Conservation (phyloP, 1,139 yeast species). For the Meyerozyma smithsonii region DNA sequence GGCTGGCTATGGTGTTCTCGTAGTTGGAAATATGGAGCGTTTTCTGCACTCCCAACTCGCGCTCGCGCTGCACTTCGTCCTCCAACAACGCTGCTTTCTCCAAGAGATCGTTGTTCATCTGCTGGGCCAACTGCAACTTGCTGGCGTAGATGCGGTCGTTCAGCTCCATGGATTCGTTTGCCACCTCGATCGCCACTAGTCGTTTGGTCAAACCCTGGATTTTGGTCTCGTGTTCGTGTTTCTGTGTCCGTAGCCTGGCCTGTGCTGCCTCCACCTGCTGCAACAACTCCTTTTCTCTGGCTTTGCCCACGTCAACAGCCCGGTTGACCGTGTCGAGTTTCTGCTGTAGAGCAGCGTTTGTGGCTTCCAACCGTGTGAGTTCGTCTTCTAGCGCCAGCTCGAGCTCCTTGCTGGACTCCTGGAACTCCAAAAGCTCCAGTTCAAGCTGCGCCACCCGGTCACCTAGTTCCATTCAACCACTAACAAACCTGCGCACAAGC, state of each 20-base stretch:
- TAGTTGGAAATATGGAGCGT: slow-evolving; percentile 13
- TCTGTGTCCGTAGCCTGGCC: slow-evolving; percentile 13
- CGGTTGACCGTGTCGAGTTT: slow-evolving; percentile 5
- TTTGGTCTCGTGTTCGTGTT: slow-evolving; percentile 16
- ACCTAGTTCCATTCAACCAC: not conserved
- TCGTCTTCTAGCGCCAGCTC: slow-evolving; percentile 16
- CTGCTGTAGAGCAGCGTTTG: slow-evolving; percentile 7
- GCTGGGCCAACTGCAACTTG: slow-evolving; percentile 11
- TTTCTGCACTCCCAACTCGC: slow-evolving; percentile 10
- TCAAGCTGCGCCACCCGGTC: slow-evolving; percentile 12
- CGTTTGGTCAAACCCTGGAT: slow-evolving; percentile 23
- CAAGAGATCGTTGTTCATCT: slow-evolving; percentile 14
- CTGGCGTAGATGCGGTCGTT: slow-evolving; percentile 12
- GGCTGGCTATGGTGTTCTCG: slow-evolving; percentile 26
- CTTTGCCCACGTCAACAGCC: slow-evolving; percentile 7
- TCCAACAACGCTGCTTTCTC: slow-evolving; percentile 14
- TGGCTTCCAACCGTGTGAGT: slow-evolving; percentile 5
- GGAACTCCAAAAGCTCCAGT: slow-evolving; percentile 12
- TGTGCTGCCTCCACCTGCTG: slow-evolving; percentile 4
- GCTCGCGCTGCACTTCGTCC: slow-evolving; percentile 14
- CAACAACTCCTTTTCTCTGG: slow-evolving; percentile 6
- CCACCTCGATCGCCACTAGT: slow-evolving; percentile 36
- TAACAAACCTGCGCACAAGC: no score
- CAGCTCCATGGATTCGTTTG: slow-evolving; percentile 26
- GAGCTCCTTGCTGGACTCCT: slow-evolving; percentile 15